These are phyloP conservation scores for Grosmannia huntii DNA, from an alignment of 2,329 filamentous ascomycete genomes.

Conservation along the genomic window DNA sequence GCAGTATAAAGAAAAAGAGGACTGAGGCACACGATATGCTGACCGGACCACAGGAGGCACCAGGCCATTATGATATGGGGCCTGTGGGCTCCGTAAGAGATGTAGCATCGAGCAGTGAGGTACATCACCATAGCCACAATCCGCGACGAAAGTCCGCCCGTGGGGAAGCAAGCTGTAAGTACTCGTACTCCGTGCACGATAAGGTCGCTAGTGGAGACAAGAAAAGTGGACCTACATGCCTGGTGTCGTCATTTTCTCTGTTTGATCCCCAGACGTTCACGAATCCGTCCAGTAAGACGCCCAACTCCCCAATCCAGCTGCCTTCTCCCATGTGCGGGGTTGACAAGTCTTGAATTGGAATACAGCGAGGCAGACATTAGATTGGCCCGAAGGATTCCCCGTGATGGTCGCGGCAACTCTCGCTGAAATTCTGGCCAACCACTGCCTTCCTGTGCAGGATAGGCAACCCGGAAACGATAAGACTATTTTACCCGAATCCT, in stretches of 20 bases:
- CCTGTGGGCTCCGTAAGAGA: neutral
- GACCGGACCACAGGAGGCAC: neutral
- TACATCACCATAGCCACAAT: neutral
- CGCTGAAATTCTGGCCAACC: conserved; percentile 5
- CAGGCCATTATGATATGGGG: neutral
- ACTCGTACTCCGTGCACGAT: neutral
- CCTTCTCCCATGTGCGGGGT: neutral
- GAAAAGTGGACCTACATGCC: neutral
- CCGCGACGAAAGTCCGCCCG: neutral
- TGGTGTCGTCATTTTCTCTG: neutral
- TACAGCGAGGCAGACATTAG: neutral
- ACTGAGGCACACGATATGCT: neutral
- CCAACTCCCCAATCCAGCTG: neutral
- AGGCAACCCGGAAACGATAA: neutral
- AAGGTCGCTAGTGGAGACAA: neutral
- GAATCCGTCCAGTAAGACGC: neutral
- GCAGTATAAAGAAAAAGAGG: neutral
- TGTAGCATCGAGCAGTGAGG: neutral
- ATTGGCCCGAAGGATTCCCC: neutral
- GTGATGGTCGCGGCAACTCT: neutral
- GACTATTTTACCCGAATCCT: neutral
- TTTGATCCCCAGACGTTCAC: neutral
- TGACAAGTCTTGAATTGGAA: too few relatives aligned
- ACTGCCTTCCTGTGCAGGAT: neutral
- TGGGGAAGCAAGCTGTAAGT: neutral